Evolutionary conservation across 2,329 filamentous ascomycete genomes (phyloP).

Genomic region (Gnomoniopsis smithogilvyi): DNA sequence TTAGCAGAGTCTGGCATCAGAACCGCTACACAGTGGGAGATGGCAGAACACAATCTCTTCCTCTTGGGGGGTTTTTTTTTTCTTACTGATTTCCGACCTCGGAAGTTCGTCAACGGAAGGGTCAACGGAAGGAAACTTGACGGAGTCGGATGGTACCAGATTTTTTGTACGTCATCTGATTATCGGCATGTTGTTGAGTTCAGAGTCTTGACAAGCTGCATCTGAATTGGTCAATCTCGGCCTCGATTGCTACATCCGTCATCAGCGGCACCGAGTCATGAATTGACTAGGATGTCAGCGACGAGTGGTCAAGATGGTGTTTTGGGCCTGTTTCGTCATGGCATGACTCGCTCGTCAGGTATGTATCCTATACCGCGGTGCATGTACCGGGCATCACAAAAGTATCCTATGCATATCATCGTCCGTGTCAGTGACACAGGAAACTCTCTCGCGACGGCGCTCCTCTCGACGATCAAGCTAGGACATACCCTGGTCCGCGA

Average conservation of each 20-base stretch:
- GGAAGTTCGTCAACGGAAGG: neutral
- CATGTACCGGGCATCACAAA: neutral
- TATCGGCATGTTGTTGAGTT: neutral
- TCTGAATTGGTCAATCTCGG: constrained; percentile 13
- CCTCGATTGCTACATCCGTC: constrained; percentile 10
- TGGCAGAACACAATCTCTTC: too few species aligned
- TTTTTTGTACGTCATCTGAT: constrained; percentile 8
- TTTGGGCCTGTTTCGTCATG: constrained; percentile 15
- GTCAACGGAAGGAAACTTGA: neutral
- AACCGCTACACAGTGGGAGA: neutral
- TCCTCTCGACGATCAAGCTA: neutral
- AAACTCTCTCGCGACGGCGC: neutral
- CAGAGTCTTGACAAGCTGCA: neutral
- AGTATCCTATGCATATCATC: neutral
- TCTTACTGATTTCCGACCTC: constrained; percentile 7
- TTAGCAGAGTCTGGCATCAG: neutral
- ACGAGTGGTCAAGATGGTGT: constrained; percentile 6
- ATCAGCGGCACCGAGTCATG: constrained; percentile 11
- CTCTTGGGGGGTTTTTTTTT: too few species aligned
- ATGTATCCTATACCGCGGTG: neutral
- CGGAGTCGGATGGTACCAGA: neutral
- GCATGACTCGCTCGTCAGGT: constrained; percentile 12
- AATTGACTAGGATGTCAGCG: constrained; percentile 1
- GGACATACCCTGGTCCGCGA: neutral
- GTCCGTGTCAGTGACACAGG: neutral